Evolutionary conservation across 1,139 yeast genomes (phyloP), one percentile per base, ranked within the genome.

Genomic region (Yamadazyma dendronema): DNA sequence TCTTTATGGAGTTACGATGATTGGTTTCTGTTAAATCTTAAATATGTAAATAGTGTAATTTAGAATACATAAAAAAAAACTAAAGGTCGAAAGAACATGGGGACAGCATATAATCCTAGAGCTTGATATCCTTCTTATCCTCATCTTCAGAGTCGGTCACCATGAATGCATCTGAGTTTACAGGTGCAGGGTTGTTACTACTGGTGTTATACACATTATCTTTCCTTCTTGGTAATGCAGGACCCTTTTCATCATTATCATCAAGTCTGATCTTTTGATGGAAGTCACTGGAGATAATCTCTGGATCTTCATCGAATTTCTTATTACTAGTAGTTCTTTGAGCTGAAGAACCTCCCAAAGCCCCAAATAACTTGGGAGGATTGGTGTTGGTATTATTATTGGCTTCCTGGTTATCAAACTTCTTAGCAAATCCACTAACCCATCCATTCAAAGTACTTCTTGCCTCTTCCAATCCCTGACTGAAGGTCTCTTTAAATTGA

Each of bases 391-490:
- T n/a, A n/a, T 6, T 21, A 11, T 10, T 34, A 19, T n/a, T 33
- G 35, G 28, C 27, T 12, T 17, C 48, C 33, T 52, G 54, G n/a
- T 45, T 49, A 33, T 56, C 65, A 42, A 84, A 67, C 52, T 74
- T 77, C 65, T 79, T 80, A 31, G 83, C 76, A 42, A 88, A 57
- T 16, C 84, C 88, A 48, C 79, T 78, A 42, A 90, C 84, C 95
- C 97, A 89, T 17, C 81, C 77, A 47, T 85, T 82, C 41, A 92
- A 79, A 36, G 85, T 84, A 33, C 78, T 72, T 42, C 83, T 78
- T 1, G 97, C 92, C 52, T 89, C 97, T 53, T 83, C 90, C 37
- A 89, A 72, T 21, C 95, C 94, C 54, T 83, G 84, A 37, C 78
- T 71, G 42, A 88, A 74, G 35, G 81, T 78, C 38, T 84, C 87